Base-by-base conservation (phyloP, 2,329 filamentous ascomycete species). In the Aspergillus ochraceoroseus region DNA sequence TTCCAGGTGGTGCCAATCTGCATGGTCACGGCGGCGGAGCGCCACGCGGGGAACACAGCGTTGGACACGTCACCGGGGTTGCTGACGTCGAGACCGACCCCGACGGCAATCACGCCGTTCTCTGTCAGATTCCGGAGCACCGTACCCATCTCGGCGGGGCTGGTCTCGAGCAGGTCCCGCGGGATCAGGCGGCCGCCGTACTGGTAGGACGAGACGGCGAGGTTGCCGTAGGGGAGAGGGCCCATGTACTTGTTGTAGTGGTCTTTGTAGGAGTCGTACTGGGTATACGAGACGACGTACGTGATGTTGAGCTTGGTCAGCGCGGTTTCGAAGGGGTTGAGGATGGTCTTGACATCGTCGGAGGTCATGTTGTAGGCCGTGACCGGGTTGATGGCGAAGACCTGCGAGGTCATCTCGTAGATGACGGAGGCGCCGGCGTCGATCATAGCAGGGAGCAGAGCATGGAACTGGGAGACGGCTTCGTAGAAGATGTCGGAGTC, bases 391-490 rank as follows among this genome's bases (percentile, higher is more conserved):
- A 79, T 58, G 22, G 59, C 55, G 20, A 70, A 67, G 52, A 76
- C 72, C 1, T 68, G 70, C 41, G 65, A 70, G 4, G 77, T 61
- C 52, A 76, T 69, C 49, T 68, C 66, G 56, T 74, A 78, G 15
- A 72, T 64, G 22, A 70, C 60, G 53, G 70, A 73, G 15, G 65
- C 64, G 6, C 75, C 76, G 3, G 66, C 58, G 44, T 75, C 73
- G 15, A 74, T 63, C 53, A 77, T 71, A 7, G 55, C 61, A 0
- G 77, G 74, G 7, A 75, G 64, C 5, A 70, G 59, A 0, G 66
- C 66, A n/a, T 75, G 62, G 43, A 76, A 64, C 32, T 70, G 70
- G 0, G 69, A 59, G 26, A 81, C 64, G 2, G 67, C 71, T 33
- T 68, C 54, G 55, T 70, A 79, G 63, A 73, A 80, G 2, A 51